Base-by-base conservation (phyloP, 1,284 basidiomycete species). In the Papiliotrema terrestris region DNA sequence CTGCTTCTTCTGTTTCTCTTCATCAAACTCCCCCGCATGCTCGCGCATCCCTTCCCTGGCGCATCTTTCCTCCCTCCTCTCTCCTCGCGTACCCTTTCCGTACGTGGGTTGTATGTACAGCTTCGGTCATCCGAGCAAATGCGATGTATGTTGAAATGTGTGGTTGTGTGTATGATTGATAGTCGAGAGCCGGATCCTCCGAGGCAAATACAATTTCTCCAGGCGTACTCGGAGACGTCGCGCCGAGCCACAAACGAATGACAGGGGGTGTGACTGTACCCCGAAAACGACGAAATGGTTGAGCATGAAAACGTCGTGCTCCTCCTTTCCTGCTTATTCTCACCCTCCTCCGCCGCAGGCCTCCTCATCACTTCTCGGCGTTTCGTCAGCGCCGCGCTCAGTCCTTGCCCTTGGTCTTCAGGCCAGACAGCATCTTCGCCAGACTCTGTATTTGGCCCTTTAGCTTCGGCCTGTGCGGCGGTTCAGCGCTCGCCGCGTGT, bases 391-490 rank as follows among this genome's bases (percentile, higher is more conserved):
- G 73, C 29, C 25, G 35, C 51, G 43, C 19, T 43, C 41, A 62
- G 32, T 71, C 66, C 53, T 66, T 65, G 35, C 68, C 68, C 55
- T 71, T 72, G 23, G 72, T 70, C 69, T 76, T 76, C 41, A 76
- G 61, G 17, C 74, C 72, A 26, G 66, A 68, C 29, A 76, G 60
- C 73, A 76, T 76, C 67, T 74, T 76, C 22, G 73, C 72, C 17
- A 76, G 57, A 37, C 66, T 68, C 55, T 57, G 57, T 15, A 75
- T 75, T 57, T 76, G 74, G n/a, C 71, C 70, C 58, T 75, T 73
- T 53, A 73, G 56, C 58, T 75, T 75, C 17, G 73, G 70, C 49
- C 69, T 69, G 55, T 71, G 68, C 6, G 71, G 71, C 35, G 14
- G 13, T 9, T 32, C n/a, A 3, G 29, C 20, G 15, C 25, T 8